A percentile compares a stretch with the other conserved stretches of the same genome.
phyloP scores from a whole-genome alignment of 192 early-diverging fungal genomes.

The Entomortierella chlamydospora region DNA sequence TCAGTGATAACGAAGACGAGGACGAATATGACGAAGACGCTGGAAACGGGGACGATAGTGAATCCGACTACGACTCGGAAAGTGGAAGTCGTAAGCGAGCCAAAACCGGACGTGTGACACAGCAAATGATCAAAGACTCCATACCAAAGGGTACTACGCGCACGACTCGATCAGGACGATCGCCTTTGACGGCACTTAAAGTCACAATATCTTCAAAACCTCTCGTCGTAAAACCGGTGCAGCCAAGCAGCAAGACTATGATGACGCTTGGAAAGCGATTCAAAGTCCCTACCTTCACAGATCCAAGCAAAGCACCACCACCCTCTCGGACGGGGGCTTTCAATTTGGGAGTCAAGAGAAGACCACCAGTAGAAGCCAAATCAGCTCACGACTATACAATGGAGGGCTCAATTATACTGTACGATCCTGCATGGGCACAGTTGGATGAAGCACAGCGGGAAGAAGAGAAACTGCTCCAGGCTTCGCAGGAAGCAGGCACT shows the following conservation, averaged over 20 bases:
- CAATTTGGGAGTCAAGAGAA: conserved; percentile 23
- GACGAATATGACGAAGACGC: conserved; percentile 19
- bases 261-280: conserved; percentile 31
- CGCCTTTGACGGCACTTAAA: conserved; percentile 13
- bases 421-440: conserved; percentile 71
- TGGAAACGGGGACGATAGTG: conserved; percentile 12
- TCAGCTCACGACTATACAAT: conserved; percentile 86
- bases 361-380: conserved; percentile 54
- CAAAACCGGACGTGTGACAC: conserved; percentile 39
- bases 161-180: conserved; percentile 32
- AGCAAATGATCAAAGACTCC: conserved; percentile 34
- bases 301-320: conserved; percentile 25
- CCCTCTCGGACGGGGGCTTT: neutral
- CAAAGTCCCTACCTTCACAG: conserved; percentile 56
- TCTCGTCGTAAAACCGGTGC: conserved; percentile 8
- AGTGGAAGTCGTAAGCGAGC: conserved; percentile 10
- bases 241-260: neutral
- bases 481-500: conserved; percentile 28
- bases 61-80: conserved; percentile 33
- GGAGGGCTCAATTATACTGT: conserved; percentile 87
- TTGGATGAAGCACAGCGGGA: conserved; percentile 64
- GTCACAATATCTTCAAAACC: conserved; percentile 46
- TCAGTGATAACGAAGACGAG: conserved; percentile 20
- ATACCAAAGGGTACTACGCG: conserved; percentile 19
- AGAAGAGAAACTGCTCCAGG: conserved; percentile 48